A percentile compares a stretch with the other conserved stretches of the same genome.
Evolutionary conservation across 805 yeast species (phyloP).

Genomic region (Crinitomyces ghanaensis): DNA sequence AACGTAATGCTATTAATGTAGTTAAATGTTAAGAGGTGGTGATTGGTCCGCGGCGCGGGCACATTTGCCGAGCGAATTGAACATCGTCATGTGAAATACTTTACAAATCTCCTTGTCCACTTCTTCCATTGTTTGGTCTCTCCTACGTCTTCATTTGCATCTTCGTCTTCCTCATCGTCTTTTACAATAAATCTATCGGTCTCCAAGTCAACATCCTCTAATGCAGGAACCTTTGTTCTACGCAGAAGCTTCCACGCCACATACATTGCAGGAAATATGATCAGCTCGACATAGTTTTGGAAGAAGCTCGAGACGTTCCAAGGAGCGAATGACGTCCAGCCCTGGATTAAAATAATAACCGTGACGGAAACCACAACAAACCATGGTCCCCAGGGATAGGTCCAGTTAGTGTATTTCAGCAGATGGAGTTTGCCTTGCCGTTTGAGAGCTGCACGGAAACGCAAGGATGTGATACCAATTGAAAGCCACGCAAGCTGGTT

Average conservation of each 20-base stretch:
- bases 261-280: constrained; percentile 42
- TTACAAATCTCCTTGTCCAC: neutral
- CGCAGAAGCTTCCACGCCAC: constrained; percentile 48
- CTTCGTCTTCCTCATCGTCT: constrained; percentile 40
- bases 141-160: constrained; percentile 29
- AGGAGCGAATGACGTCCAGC: constrained; percentile 53
- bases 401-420: constrained; percentile 40
- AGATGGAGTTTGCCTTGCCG: constrained; percentile 31
- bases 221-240: constrained; percentile 51
- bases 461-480: constrained; percentile 41
- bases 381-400: constrained; percentile 39
- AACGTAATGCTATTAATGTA: too few species aligned
- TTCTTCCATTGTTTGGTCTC: constrained; percentile 22
- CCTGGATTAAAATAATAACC: constrained; percentile 46
- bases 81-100: constrained; percentile 6
- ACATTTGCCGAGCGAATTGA: too few species aligned
- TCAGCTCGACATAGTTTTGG: constrained; percentile 53
- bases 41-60: too few species aligned
- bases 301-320: constrained; percentile 57
- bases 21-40: too few species aligned
- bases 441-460: constrained; percentile 40
- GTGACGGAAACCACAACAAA: constrained; percentile 36
- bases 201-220: constrained; percentile 69
- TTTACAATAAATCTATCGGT: constrained; percentile 59
- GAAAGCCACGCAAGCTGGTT: constrained; percentile 54